These are phyloP conservation scores for Artemisia argyi DNA, from an alignment of 129 eudicot genomes.

Conservation along the genomic window DNA sequence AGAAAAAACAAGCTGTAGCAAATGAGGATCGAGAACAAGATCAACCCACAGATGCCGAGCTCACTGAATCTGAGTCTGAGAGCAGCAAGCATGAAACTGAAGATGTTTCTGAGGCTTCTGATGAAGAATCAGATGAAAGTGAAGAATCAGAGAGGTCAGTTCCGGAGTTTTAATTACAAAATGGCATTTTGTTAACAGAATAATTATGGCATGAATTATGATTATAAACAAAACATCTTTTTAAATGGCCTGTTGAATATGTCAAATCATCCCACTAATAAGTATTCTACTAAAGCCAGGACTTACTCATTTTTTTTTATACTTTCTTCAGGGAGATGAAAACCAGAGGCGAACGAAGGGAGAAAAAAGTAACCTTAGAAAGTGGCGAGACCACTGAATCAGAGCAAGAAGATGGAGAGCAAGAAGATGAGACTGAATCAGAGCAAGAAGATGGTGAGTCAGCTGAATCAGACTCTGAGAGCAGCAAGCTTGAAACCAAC, in stretches of 20 bases:
- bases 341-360: not conserved
- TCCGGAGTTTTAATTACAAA: slow-evolving; percentile 9
- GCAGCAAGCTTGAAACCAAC: slow-evolving; percentile 20
- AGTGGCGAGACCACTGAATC: not conserved
- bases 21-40: slow-evolving; percentile 22
- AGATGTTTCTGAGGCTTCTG: slow-evolving; percentile 29
- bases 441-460: slow-evolving; percentile 18
- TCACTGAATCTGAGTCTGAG: slow-evolving; percentile 43
- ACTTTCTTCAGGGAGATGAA: slow-evolving; percentile 10
- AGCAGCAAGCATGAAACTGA: slow-evolving; percentile 23
- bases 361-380: slow-evolving; percentile 18
- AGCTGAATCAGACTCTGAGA: slow-evolving; percentile 32
- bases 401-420: slow-evolving; percentile 19
- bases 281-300: not conserved
- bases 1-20: slow-evolving; percentile 29
- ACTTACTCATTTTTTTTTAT: not conserved
- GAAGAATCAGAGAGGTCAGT: slow-evolving; percentile 25
- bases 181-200: slow-evolving; percentile 14
- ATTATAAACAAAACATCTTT: slow-evolving; percentile 18
- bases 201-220: slow-evolving; percentile 36
- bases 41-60: slow-evolving; percentile 25
- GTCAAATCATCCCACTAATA: slow-evolving; percentile 1
- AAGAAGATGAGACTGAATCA: slow-evolving; percentile 19
- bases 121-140: slow-evolving; percentile 23
- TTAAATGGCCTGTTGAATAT: slow-evolving; percentile 36